Evolutionary conservation across 2,329 filamentous ascomycete species (phyloP).

Genomic region (Stachybotrys chartarum): DNA sequence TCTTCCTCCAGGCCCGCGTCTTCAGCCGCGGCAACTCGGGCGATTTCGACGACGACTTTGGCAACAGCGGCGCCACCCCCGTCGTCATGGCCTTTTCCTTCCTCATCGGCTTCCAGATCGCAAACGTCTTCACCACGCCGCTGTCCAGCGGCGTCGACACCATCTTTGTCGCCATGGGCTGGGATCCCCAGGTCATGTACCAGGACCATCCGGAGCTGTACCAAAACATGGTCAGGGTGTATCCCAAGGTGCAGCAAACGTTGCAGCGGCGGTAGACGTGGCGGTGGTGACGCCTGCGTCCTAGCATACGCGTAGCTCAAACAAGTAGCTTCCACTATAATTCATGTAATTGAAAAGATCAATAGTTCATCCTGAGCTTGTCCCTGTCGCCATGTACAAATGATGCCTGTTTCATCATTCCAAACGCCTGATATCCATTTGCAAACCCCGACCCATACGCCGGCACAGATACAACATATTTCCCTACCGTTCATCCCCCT

Average conservation of each 20-base stretch:
- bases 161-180: slow-evolving; percentile 74
- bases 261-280: slow-evolving; percentile 39
- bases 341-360: no score
- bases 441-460: no score
- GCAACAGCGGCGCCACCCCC: slow-evolving; percentile 67
- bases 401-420: no score
- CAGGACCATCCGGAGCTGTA: slow-evolving; percentile 78
- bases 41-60: slow-evolving; percentile 49
- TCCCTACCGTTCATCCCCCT: no score
- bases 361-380: no score
- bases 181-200: slow-evolving; percentile 68
- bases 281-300: no score
- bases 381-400: no score
- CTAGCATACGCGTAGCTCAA: no score
- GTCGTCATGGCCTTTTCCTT: slow-evolving; percentile 81
- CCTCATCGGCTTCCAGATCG: slow-evolving; percentile 83
- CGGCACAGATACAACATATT: no score
- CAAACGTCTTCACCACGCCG: slow-evolving; percentile 83
- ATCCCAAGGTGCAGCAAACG: slow-evolving; percentile 74
- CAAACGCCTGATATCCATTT: no score
- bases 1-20: slow-evolving; percentile 74
- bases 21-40: neutral
- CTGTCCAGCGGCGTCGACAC: slow-evolving; percentile 85
- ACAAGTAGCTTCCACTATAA: no score
- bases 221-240: slow-evolving; percentile 68